Evolutionary conservation across 2,329 filamentous ascomycete genomes (phyloP), one percentile per base, ranked within the genome.

Genomic region (Dothiorella sarmentorum): DNA sequence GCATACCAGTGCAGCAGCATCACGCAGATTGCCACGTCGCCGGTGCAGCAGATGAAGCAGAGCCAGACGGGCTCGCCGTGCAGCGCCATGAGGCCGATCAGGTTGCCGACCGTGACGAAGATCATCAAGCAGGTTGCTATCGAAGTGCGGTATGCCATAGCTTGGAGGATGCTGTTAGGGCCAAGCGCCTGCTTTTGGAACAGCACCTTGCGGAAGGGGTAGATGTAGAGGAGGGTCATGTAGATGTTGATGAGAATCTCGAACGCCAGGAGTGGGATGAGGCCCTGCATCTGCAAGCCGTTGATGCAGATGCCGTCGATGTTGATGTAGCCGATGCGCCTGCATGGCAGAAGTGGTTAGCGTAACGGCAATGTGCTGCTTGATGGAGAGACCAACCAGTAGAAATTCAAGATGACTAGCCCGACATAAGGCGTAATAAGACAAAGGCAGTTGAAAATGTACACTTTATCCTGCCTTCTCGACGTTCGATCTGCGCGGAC

Each of bases 11-110:
- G 83, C 40, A 86, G 77, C n/a, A 86, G 80, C 3, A 84, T 64
- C 18, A 81, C 80, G 13, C 80, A 83, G 69, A 86, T 85, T 27
- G 85, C 75, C 15, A 85, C 82, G 66, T 87, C 85, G 61, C 78
- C 77, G 65, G 86, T 87, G 66, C 85, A 88, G 65, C 82, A 84
- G 74, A 85, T 83, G 3, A 87, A 76, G 63, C 84, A 87, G 2
- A 87, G 78, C 84, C 84, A 87, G 3, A 81, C 84, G 2, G 81
- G 83, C 66, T 87, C 84, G 11, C 84, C 84, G 22, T 82, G 71
- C 2, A 87, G 76, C 1, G 76, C 76, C 75, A 85, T 80, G 0
- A 87, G 70, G 0, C 86, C 77, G 3, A 80, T 78, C 2, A 87
- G 69, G 65, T 87, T 87, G 3, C 80, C 77, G 56, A 86, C 78